Base-by-base conservation (phyloP, 805 yeast genomes). In the Myxozyma kluyveri region DNA sequence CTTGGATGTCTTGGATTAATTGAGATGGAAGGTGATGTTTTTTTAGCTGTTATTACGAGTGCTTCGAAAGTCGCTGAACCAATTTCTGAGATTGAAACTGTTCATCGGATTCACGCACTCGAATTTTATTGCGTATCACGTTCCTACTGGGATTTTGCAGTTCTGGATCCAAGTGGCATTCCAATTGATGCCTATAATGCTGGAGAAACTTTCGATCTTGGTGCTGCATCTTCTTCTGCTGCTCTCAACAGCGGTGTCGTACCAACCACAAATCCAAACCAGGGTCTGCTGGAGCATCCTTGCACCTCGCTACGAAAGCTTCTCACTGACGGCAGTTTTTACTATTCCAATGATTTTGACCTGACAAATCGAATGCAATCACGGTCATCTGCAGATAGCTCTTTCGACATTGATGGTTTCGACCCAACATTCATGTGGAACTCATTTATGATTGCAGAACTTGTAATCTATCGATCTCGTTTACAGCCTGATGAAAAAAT, bases 341-440 rank as follows among this genome's bases (percentile, higher is more conserved):
- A 87, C 69, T 93, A 84, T 70, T 87, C 96, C 49, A 83, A 88
- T 3, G 91, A 89, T 69, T 93, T 89, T 68, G 99, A 93, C 68
- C 71, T 93, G 61, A 93, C 99, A 0, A 84, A 88, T n/a, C 74
- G 84, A 4, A 71, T 93, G 56, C 98, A 91, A 68, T 74, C 80
- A 43, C 51, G 60, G 21, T 29, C 33, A 29, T 43, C 51, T 5
- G 52, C 56, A 3, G 54, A 55, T 17, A 51, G 56, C 2, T 17
- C 61, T 33, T 53, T 60, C 21, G 61, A 60, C 14, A 59, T 62
- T 12, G 70, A 68, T 60, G 75, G 86, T 42, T 84, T 80, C 60
- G 91, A 85, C 65, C 82, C 81, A 45, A 90, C 89, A 60, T 93
- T 86, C 66, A 91, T 93, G 98, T 93, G 99, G 99, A 93, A 93